Evolutionary conservation across 768 basidiomycete genomes (phyloP), one percentile per base, ranked within the genome.

Genomic region (Auricularia sp.): DNA sequence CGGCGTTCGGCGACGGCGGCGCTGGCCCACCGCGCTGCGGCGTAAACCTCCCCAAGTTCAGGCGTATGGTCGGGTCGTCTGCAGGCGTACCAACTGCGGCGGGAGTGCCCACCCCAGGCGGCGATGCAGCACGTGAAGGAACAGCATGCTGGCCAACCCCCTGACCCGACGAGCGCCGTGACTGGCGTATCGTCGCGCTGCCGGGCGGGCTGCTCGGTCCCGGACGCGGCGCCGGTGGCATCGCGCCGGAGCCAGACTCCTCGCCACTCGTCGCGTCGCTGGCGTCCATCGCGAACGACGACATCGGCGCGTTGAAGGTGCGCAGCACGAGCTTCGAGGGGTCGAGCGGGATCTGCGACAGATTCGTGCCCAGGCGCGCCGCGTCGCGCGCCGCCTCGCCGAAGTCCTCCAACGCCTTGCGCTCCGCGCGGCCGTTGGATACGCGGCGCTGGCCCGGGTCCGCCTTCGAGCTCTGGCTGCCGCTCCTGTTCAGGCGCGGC

Each of bases 381-480:
- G 29, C 14, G 11, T 59, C 29, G 14, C 29, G 21, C 56, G 29
- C 56, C 4, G 56, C 47, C 47, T 51, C 47, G 21, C 18, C 18
- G 1, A 51, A 51, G 18, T 51, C 47, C 18, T 51, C 47, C 39
- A 42, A 4, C 39, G 39, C 39, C 12, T 42, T 42, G 39, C 39
- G 39, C 39, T 42, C 39, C 36, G 53, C 61, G 36, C 58, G 43
- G 62, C 67, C 33, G 39, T 61, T 18, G 66, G 68, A 51, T 56
- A 61, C n/a, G 36, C 21, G 39, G 33, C 66, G 16, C 44, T 53
- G 14, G 67, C 65, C 61, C 65, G 65, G 14, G 64, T 21, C 54
- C 65, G 54, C 36, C 64, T 62, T 33, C 44, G 36, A 34, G 70
- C 67, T 53, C 64, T 65, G n/a, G 53, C 47, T 51, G 21, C 47